phyloP scores from a whole-genome alignment of 1,284 basidiomycete species.

The Phylloporus sp. region DNA sequence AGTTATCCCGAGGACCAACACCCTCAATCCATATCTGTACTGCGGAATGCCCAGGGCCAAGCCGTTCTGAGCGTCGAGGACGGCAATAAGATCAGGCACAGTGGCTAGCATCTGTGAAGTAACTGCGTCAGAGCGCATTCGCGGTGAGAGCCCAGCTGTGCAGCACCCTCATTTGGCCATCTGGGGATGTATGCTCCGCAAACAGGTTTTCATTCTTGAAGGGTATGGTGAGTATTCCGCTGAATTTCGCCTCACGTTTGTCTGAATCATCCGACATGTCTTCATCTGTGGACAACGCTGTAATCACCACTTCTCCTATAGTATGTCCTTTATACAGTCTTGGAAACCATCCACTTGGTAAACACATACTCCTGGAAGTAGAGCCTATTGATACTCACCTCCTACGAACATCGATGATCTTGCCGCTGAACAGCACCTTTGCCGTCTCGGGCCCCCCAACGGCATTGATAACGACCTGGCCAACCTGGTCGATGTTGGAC shows the following conservation, averaged over 20 bases:
- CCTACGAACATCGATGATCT: conserved; percentile 56
- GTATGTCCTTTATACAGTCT: conserved; percentile 49
- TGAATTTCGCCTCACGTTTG: conserved; percentile 19
- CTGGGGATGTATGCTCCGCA: conserved; percentile 42
- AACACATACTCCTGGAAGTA: neutral
- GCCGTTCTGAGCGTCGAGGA: conserved; percentile 60
- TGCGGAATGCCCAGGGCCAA: conserved; percentile 53
- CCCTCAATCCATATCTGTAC: conserved; percentile 58
- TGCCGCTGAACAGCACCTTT: conserved; percentile 56
- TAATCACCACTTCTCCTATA: conserved; percentile 53
- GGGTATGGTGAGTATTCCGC: conserved; percentile 46
- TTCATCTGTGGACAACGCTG: conserved; percentile 35
- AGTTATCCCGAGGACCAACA: conserved; percentile 58
- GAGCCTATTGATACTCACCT: conserved; percentile 30
- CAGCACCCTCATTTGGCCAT: conserved; percentile 28
- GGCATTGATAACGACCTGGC: conserved; percentile 50
- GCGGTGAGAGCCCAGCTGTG: neutral
- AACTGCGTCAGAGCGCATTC: conserved; percentile 10
- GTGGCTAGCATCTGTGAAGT: conserved; percentile 40
- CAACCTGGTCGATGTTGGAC: conserved; percentile 50
- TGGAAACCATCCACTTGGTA: neutral
- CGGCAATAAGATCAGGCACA: conserved; percentile 64
- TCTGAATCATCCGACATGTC: conserved; percentile 17
- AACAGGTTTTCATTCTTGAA: conserved; percentile 69
- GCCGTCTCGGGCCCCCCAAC: conserved; percentile 47